Conservation (phyloP, 495 filamentous ascomycete genomes). For the Astrocystis sublimbata region DNA sequence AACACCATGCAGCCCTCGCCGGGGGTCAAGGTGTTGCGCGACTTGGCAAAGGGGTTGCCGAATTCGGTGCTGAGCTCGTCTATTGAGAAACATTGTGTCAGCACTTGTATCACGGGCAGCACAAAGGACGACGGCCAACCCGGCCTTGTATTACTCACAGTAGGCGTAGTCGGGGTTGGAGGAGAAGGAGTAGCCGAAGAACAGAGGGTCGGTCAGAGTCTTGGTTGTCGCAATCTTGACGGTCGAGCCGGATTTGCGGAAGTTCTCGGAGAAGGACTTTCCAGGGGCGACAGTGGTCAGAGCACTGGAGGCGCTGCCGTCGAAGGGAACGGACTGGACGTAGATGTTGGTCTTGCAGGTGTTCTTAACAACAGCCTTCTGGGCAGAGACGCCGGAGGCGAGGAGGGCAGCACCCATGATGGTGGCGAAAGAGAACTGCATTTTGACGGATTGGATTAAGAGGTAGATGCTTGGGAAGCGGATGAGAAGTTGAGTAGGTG, state of each 20-base stretch:
- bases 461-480: neutral
- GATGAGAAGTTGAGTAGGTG: constrained; percentile 3
- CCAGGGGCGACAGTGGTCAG: constrained; percentile 23
- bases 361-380: constrained; percentile 30
- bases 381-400: constrained; percentile 28
- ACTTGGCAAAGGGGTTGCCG: constrained; percentile 32
- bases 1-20: constrained; percentile 29
- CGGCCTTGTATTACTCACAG: constrained; percentile 24
- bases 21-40: constrained; percentile 25
- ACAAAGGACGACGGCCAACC: neutral
- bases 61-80: constrained; percentile 34
- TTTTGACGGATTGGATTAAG: constrained; percentile 16
- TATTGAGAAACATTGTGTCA: constrained; percentile 21
- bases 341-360: constrained; percentile 24
- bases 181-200: constrained; percentile 38
- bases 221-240: constrained; percentile 43
- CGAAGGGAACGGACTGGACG: constrained; percentile 33
- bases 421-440: constrained; percentile 30
- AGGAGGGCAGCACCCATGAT: constrained; percentile 26
- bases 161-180: constrained; percentile 31
- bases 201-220: constrained; percentile 30
- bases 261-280: constrained; percentile 26
- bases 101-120: constrained; percentile 6
- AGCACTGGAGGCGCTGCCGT: constrained; percentile 25
- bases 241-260: constrained; percentile 31